Evolutionary conservation across 176 grass and related monocot species (phyloP).

Genomic region (Cenchrus americanus): DNA sequence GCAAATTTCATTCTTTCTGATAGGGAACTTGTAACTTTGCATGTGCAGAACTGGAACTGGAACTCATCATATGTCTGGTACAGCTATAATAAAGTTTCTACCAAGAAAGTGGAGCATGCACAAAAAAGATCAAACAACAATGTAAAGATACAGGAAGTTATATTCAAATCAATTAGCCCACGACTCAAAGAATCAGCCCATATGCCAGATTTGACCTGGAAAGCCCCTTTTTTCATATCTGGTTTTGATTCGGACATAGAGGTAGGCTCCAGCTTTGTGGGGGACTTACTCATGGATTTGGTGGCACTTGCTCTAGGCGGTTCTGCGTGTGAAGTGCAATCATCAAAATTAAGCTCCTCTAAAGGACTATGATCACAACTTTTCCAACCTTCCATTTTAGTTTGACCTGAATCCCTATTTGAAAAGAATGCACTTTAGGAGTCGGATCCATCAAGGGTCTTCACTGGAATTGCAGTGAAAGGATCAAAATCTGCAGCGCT

Average conservation of each 20-base stretch:
- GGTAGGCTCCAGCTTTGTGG: conserved; percentile 23
- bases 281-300: conserved; percentile 27
- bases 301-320: conserved; percentile 16
- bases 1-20: not conserved
- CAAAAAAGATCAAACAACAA: not conserved
- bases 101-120: not conserved
- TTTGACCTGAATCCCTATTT: conserved; percentile 27
- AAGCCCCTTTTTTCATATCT: conserved; percentile 47
- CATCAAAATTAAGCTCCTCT: conserved; percentile 46
- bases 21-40: not conserved
- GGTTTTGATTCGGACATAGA: conserved; percentile 38
- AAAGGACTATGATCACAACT: conserved; percentile 28
- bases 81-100: conserved; percentile 5
- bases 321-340: conserved; percentile 40
- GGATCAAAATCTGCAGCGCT: conserved; percentile 36
- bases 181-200: conserved; percentile 94
- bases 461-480: conserved; percentile 40
- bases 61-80: not conserved
- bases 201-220: conserved; percentile 78
- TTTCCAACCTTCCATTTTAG: not conserved
- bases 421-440: conserved; percentile 47
- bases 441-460: conserved; percentile 32
- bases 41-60: not conserved
- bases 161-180: conserved; percentile 84
- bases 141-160: conserved; percentile 56